Evolutionary conservation across 2,329 filamentous ascomycete genomes (phyloP), one percentile per base, ranked within the genome.

Genomic region (Incumbomyces delicatus): DNA sequence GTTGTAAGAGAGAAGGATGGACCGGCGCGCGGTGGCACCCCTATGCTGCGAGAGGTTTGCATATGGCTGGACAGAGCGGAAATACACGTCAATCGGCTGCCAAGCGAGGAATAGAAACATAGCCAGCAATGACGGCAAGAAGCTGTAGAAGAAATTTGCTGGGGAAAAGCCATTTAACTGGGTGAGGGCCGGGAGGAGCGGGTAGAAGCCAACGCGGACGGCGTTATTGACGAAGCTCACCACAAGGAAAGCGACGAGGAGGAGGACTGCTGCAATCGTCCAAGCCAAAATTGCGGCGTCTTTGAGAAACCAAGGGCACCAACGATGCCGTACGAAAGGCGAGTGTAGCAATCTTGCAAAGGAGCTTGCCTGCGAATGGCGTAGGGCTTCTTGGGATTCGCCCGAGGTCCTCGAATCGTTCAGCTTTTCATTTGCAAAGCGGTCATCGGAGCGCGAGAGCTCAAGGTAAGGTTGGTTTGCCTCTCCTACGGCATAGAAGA

Each of bases 81-180:
- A 71, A 47, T 77, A 75, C 52, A 76, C 70, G 58, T 82, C 78
- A 52, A 81, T 69, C 6, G 76, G 73, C 42, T 80, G 70, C 66
- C 77, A 75, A 43, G 70, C 63, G 17, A 82, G 73, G 58, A 80
- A 78, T 36, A 80, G 66, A 29, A 80, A 58, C 45, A 72, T 76
- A 1, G 73, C 79, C 34, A 82, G 72, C 2, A 80, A 48, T 0
- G 73, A 66, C 0, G 79, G 79, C 16, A 83, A 60, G 53, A 83
- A 81, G 53, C 75, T 78, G 68, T 88, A 95, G 42, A 95, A 68
- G 66, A 95, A 95, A 64, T 95, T 87, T 41, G 87, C 86, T 0
- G 85, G 72, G 1, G 87, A 94, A 64, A 94, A 95, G 14, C 83
- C 85, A 20, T 70, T 70, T 0, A 66, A 58, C 2, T 75, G 69